These are phyloP conservation scores for Pythium phragmiticola DNA, from an alignment of 352 stramenopile genomes.

Conservation along the genomic window DNA sequence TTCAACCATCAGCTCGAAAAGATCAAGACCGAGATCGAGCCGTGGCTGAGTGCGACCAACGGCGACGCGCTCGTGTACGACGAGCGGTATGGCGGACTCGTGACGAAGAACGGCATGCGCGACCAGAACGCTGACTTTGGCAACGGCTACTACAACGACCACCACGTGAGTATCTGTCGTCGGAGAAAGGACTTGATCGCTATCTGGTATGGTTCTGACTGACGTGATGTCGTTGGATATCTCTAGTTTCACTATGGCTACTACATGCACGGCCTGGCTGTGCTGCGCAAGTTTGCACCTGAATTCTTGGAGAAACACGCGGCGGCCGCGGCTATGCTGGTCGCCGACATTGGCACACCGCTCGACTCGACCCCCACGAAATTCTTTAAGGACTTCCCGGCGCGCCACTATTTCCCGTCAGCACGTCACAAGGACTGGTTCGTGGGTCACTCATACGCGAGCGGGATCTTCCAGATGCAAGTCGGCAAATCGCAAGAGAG, in stretches of 20 bases:
- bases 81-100: conserved; percentile 88
- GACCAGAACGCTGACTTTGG: conserved; percentile 71
- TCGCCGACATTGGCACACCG: conserved; percentile 70
- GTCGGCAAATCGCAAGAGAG: conserved; percentile 96
- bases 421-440: conserved; percentile 96
- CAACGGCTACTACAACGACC: conserved; percentile 89
- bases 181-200: conserved; percentile 35
- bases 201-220: conserved; percentile 9
- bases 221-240: not conserved
- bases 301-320: conserved; percentile 65
- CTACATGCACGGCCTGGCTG: conserved; percentile 80
- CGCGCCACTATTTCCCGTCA: conserved; percentile 72
- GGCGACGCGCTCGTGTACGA: conserved; percentile 89
- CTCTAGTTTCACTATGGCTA: conserved; percentile 94
- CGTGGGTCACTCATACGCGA: conserved; percentile 95
- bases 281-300: conserved; percentile 73
- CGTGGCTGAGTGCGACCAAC: conserved; percentile 69
- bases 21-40: conserved; percentile 50
- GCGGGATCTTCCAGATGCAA: conserved; percentile 92
- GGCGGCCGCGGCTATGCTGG: conserved; percentile 48
- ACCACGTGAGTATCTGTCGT: conserved; percentile 37
- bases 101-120: conserved; percentile 82
- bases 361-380: conserved; percentile 39
- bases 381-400: conserved; percentile 56
- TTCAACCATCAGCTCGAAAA: conserved; percentile 49